phyloP scores from a whole-genome alignment of 192 early-diverging fungal species.

The Coemansia sp. region DNA sequence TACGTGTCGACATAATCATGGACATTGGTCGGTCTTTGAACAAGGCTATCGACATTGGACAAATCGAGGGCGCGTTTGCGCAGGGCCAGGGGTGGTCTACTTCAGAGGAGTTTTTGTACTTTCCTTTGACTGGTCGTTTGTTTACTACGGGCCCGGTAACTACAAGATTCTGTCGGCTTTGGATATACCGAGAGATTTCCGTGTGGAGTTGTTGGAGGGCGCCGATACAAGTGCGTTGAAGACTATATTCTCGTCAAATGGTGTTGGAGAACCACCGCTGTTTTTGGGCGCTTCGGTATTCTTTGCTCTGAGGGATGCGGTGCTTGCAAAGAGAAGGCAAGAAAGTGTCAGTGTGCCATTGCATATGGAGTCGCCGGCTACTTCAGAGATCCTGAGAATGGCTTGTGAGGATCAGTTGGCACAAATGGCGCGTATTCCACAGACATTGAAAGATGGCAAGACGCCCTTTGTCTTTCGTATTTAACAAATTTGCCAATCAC shows the following conservation, averaged over 20 bases:
- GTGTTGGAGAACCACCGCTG: constrained; percentile 85
- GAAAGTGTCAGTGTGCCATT: constrained; percentile 56
- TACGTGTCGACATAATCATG: constrained; percentile 79
- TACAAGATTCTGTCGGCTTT: constrained; percentile 89
- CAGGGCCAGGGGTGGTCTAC: constrained; percentile 87
- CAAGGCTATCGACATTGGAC: constrained; percentile 85
- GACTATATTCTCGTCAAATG: constrained; percentile 81
- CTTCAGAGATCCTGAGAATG: constrained; percentile 72
- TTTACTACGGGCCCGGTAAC: constrained; percentile 82
- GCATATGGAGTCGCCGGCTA: constrained; percentile 74
- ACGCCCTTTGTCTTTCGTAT: constrained; percentile 41
- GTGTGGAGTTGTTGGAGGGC: constrained; percentile 65
- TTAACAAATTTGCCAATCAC: background rate
- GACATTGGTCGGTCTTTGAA: constrained; percentile 85
- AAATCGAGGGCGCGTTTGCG: constrained; percentile 87
- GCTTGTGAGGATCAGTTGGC: constrained; percentile 70
- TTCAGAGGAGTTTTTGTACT: constrained; percentile 78
- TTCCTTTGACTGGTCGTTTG: constrained; percentile 67
- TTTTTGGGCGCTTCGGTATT: constrained; percentile 79
- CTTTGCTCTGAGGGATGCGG: constrained; percentile 79
- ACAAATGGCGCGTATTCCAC: constrained; percentile 31
- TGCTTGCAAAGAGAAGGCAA: constrained; percentile 63
- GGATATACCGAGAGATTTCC: constrained; percentile 82
- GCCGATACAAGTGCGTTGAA: constrained; percentile 59
- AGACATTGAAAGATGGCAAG: constrained; percentile 26